Conservation (phyloP, 2,329 filamentous ascomycete species). For the Podosphaera aphanis region DNA sequence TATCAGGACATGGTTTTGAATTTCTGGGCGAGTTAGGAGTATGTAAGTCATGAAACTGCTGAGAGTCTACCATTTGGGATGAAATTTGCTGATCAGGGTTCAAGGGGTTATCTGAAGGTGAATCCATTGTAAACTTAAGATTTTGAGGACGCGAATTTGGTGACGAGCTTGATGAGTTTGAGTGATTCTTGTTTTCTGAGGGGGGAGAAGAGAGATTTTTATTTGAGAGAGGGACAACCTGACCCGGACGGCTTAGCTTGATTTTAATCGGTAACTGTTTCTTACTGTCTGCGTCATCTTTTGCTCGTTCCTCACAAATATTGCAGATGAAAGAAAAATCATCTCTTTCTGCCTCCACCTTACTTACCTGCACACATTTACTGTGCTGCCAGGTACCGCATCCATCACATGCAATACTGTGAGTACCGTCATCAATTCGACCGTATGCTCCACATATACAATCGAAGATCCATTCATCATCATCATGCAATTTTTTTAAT, state of each 20-base stretch:
- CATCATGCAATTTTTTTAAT: constrained; percentile 40
- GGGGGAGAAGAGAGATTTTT: too few relatives aligned
- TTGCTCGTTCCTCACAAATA: constrained; percentile 47
- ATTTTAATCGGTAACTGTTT: constrained; percentile 33
- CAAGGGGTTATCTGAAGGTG: too few relatives aligned
- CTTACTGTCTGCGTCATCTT: constrained; percentile 36
- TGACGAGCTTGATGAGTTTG: too few relatives aligned
- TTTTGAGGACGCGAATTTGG: too few relatives aligned
- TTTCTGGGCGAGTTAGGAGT: too few relatives aligned
- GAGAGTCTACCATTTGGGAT: too few relatives aligned
- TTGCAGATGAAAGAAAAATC: constrained; percentile 75
- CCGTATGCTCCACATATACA: constrained; percentile 80
- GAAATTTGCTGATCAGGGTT: too few relatives aligned
- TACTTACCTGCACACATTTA: constrained; percentile 61
- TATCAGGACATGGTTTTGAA: too few relatives aligned
- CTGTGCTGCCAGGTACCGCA: constrained; percentile 97
- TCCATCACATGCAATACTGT: constrained; percentile 79
- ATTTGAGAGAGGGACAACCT: constrained; percentile 19
- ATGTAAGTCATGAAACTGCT: too few relatives aligned
- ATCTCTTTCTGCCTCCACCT: constrained; percentile 56
- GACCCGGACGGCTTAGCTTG: constrained; percentile 26
- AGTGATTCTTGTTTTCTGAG: too few relatives aligned
- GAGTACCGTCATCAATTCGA: constrained; percentile 79
- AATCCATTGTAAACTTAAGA: too few relatives aligned
- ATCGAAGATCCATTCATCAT: constrained; percentile 83